phyloP scores from a whole-genome alignment of 345 rosid species.

The Camelina neglecta region DNA sequence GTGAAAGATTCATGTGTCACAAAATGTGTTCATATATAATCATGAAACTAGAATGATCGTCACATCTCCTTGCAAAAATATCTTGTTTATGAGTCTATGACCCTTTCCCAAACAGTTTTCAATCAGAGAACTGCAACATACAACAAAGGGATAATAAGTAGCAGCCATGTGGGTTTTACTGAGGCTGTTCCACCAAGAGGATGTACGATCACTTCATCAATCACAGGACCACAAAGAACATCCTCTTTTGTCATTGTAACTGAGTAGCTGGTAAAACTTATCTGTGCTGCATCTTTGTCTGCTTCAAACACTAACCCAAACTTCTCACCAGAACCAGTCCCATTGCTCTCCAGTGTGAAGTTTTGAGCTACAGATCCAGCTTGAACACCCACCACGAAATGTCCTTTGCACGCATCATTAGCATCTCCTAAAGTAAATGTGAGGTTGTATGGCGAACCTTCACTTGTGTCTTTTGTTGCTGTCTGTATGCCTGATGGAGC shows the following conservation, averaged over 20 bases:
- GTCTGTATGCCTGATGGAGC: conserved; percentile 54
- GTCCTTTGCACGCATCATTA: conserved; percentile 43
- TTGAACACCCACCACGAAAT: conserved; percentile 46
- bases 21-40: conserved; percentile 29
- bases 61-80: conserved; percentile 24
- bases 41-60: conserved; percentile 29
- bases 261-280: conserved; percentile 58
- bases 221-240: conserved; percentile 59
- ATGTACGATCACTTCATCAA: conserved; percentile 58
- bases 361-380: conserved; percentile 54
- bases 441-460: conserved; percentile 51
- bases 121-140: conserved; percentile 43
- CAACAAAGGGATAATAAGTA: conserved; percentile 43
- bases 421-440: conserved; percentile 66
- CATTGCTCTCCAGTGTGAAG: conserved; percentile 53
- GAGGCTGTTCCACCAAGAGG: conserved; percentile 41
- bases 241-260: conserved; percentile 54
- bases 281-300: conserved; percentile 45
- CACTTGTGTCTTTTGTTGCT: conserved; percentile 39
- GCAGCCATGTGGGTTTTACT: conserved; percentile 41
- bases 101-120: conserved; percentile 17
- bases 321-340: conserved; percentile 53
- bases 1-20: conserved; percentile 18
- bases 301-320: conserved; percentile 53
- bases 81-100: not conserved